Conservation (phyloP, 129 eudicot species). For the Ambrosia trifida region DNA sequence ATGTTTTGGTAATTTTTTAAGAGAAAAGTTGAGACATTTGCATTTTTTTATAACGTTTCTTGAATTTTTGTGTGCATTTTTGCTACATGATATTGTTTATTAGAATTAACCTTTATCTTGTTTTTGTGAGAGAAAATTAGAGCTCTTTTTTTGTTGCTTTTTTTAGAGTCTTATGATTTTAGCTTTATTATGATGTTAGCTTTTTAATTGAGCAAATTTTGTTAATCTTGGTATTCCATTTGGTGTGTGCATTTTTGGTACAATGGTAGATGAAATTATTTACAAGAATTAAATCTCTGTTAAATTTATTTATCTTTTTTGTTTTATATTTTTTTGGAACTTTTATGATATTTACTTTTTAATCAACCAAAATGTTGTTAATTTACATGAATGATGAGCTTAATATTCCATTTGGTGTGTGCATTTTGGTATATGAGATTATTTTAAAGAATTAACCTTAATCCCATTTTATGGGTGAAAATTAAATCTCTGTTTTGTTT, state of each 20-base stretch:
- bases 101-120: too few relatives aligned
- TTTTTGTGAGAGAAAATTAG: too few relatives aligned
- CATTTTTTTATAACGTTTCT: neutral
- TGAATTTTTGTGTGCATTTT: constrained; percentile 1
- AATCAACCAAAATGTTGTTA: neutral
- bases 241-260: constrained; percentile 13
- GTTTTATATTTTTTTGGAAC: too few relatives aligned
- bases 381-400: constrained; percentile 17
- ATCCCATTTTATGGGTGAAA: neutral
- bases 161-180: too few relatives aligned
- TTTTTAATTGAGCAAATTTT: too few relatives aligned
- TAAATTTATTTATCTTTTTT: too few relatives aligned
- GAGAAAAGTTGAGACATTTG: neutral
- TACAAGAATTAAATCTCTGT: too few relatives aligned
- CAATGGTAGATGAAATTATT: constrained; percentile 3
- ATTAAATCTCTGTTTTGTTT: too few relatives aligned
- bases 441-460: constrained; percentile 8
- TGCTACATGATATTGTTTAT: too few relatives aligned
- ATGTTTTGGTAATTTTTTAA: neutral
- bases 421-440: constrained; percentile 17
- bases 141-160: too few relatives aligned
- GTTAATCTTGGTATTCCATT: neutral
- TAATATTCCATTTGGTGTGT: neutral
- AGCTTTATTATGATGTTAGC: too few relatives aligned
- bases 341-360: too few relatives aligned